Percentiles rank a stretch among this genome's conserved stretches.
phyloP scores from a whole-genome alignment of 2,329 filamentous ascomycete genomes.

The Purpureocillium lavendulum region DNA sequence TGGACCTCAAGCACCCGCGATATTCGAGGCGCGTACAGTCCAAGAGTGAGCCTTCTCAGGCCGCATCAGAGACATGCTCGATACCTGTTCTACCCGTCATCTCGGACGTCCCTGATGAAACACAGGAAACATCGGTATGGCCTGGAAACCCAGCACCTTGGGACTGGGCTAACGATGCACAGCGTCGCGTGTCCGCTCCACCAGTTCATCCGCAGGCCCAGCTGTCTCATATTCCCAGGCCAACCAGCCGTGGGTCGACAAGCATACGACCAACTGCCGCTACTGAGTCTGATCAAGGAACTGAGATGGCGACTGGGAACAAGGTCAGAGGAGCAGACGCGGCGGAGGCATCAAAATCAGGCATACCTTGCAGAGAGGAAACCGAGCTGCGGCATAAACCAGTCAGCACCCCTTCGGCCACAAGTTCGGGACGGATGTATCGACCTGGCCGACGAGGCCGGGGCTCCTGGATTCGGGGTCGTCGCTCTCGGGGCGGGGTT shows the following conservation, averaged over 20 bases:
- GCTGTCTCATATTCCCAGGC: slow-evolving; percentile 17
- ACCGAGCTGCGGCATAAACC: slow-evolving; percentile 7
- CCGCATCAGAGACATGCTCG: slow-evolving; percentile 13
- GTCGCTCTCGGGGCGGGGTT: slow-evolving; percentile 13
- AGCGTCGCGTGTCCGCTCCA: slow-evolving; percentile 19
- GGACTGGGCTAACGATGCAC: slow-evolving; percentile 1
- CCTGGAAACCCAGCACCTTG: no score
- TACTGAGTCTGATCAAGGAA: background rate
- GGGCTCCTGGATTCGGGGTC: slow-evolving; percentile 16
- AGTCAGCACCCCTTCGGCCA: background rate
- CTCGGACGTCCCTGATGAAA: background rate
- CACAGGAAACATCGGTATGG: slow-evolving; percentile 2
- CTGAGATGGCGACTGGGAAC: no score
- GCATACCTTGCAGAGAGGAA: slow-evolving; percentile 2
- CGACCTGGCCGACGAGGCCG: slow-evolving; percentile 18
- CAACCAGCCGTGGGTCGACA: slow-evolving; percentile 7
- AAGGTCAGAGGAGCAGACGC: no score
- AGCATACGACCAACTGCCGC: slow-evolving; percentile 4
- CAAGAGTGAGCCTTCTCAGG: slow-evolving; percentile 34
- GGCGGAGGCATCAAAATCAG: no score
- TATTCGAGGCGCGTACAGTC: slow-evolving; percentile 39
- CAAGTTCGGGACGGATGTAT: slow-evolving; percentile 4
- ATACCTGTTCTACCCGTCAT: background rate
- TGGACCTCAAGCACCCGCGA: slow-evolving; percentile 22
- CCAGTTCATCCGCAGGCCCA: slow-evolving; percentile 6